Evolutionary conservation across 768 basidiomycete genomes (phyloP), one percentile per base, ranked within the genome.

Genomic region (Tricholoma terreum): DNA sequence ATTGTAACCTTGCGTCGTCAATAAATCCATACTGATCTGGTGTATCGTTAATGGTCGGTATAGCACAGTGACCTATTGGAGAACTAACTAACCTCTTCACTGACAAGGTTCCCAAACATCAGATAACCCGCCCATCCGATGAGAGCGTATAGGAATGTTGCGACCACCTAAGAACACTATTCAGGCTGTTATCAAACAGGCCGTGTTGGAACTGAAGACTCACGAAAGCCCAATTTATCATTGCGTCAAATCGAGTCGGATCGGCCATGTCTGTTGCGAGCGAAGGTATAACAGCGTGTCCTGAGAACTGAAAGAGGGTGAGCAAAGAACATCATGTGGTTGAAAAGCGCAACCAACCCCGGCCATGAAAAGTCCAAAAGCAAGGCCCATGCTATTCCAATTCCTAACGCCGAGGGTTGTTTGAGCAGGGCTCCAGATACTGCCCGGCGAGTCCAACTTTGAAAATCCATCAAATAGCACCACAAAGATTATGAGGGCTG

Each of bases 291-390:
- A 95, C 89, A 12, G 92, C 88, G 67, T 98, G 96, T 1, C 94
- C 94, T 2, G 92, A 85, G 65, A 96, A 95, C 85, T 93, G 62
- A 34, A 43, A 45, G 17, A 33, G 48, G 22, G 22, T 52, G 55
- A 59, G 15, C 8, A 31, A 51, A 24, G 34, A 34, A 50, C 34
- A 42, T 38, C 14, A 40, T n/a, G 9, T 50, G 50, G 5, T 19
- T 61, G 33, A 21, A 46, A 21, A 21, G 50, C 17, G 24, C 56
- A 49, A 67, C 83, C 66, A 67, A 93, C 92, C 14, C 94, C 93
- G 7, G 92, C 90, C 86, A 98, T 93, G 65, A 98, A 85, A 59
- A 98, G 76, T 1, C 95, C 95, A 62, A 94, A 89, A 12, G 90
- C 84, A 24, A 96, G 70, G 1, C 93, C 89, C 33, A 96, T 74